Base-by-base conservation (phyloP, 192 early-diverging fungal species). In the Rhizophagus prolifer region DNA sequence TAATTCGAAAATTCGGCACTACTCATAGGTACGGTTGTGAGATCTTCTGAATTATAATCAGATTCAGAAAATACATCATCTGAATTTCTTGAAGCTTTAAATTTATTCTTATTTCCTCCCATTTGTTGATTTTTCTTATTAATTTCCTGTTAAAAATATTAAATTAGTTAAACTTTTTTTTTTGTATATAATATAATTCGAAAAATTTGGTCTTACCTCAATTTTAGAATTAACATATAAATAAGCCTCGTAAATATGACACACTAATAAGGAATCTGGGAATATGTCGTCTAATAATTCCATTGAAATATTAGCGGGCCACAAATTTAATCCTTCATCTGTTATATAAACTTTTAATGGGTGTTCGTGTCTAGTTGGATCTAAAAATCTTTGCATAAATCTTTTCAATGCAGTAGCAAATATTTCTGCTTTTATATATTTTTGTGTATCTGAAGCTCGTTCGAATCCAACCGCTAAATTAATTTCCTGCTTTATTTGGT, bases 361-460 rank as follows among this genome's bases (percentile, higher is more conserved):
- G 25, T 34, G 10, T 41, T 70, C 38, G 12, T 26, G n/a, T 9
- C 36, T 36, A 60, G 5, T 44, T 23, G 36, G 26, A 13, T 38
- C 34, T 7, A 78, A 23, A n/a, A 58, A 72, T 44, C 77, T 46
- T 62, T 61, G 23, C 50, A 72, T 72, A 72, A 78, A 78, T 25
- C 77, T 23, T 34, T 64, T 75, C 74, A 75, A 50, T 10, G 74
- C 58, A 21, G 21, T 66, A 46, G 38, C 60, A 75, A 75, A 66
- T 19, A 14, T 19, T 26, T 21, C 62, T 26, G 77, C 34, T 4
- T 68, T 34, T 34, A 77, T 58, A 9, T 31, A 5, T 23, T 4
- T 3, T 31, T 31, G 31, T 2, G 4, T 63, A 44, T 12, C 16
- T 34, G 63, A 23, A 25, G 16, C 19, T 67, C 14, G 36, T 60